Base-by-base conservation (phyloP, 495 filamentous ascomycete genomes). In the Polyplosphaeria fusca region DNA sequence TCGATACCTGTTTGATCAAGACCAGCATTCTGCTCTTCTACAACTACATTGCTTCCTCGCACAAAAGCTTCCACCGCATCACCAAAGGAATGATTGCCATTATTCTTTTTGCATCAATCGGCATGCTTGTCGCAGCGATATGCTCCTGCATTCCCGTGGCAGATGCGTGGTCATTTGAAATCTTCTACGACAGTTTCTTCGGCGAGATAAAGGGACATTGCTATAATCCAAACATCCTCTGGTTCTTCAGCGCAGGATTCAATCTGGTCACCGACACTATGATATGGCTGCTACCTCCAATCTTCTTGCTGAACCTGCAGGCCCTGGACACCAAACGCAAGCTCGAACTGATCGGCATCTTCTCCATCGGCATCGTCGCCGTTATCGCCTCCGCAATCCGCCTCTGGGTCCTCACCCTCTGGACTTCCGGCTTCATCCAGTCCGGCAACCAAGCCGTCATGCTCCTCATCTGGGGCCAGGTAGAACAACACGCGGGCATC, bases 401-500 rank as follows among this genome's bases (percentile, higher is more conserved):
- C 4, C 48, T 65, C 12, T 44, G 38, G 7, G 35, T 57, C 20
- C 23, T 56, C 5, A 19, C 42, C 11, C 39, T 43, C 2, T 65
- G 51, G 48, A n/a, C 38, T 3, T 48, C 46, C 5, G 27, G 20
- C 16, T 55, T 18, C 19, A 2, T 13, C 4, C 14, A 49, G 23
- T 19, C 49, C 18, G 51, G 44, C 14, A 19, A 47, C 14, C 22
- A 52, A 20, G 27, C 5, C 37, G 43, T 22, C 5, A 52, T 47
- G 23, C 47, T 58, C 2, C 24, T 59, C 4, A 61, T 65, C 38
- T 65, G 62, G 62, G 40, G 48, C 5, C 50, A 55, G 9, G 58
- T 65, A 3, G 62, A 65, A 38, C 57, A 61, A 43, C 60, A 65
- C 28, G 47, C 53, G 11, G 62, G 58, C 22, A 65, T 65, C 2